Evolutionary conservation across 1,284 basidiomycete genomes (phyloP), one percentile per base, ranked within the genome.

Genomic region (Omphalotus olearius): DNA sequence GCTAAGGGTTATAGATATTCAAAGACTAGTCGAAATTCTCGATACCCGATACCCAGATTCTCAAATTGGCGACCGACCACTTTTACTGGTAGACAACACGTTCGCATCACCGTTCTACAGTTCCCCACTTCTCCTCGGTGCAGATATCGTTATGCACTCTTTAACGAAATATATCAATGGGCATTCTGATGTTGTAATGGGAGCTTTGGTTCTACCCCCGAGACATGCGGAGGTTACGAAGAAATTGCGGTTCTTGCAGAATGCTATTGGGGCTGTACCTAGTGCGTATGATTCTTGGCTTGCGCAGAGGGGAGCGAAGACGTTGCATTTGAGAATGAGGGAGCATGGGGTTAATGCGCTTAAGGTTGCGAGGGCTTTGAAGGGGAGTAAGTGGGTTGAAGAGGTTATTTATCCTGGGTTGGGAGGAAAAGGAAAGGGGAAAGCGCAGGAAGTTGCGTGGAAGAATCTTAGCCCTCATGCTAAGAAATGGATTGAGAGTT

Each of bases 111-210:
- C 95, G 0, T 98, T 86, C 75, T 97, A 90, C 73, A 82, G 87
- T 51, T 93, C 91, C 1, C 95, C 95, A 0, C 80, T 98, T 26
- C 77, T 86, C 41, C 83, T 88, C 37, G 89, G 92, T 33, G 93
- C 92, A 16, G 91, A 93, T 64, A 73, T 93, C 57, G 90, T 93
- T 60, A 56, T 89, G 37, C 87, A 94, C 76, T 80, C 79, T 41
- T 72, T 93, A 44, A 91, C 92, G 0, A 98, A 98, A 69, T 98
- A 97, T 72, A 75, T 97, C 64, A 93, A 93, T 64, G 94, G 95
- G 0, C 93, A 97, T 71, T 89, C 88, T 0, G 94, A 98, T 64
- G 90, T 94, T 62, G 77, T 96, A 62, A 89, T 93, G 79, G 94
- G 93, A 35, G 84, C 85, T 0, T 69, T 90, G 52, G 84, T 93